These are phyloP conservation scores for Kwoniella mangroviensis DNA, from an alignment of 768 basidiomycete species.

Conservation along the genomic window DNA sequence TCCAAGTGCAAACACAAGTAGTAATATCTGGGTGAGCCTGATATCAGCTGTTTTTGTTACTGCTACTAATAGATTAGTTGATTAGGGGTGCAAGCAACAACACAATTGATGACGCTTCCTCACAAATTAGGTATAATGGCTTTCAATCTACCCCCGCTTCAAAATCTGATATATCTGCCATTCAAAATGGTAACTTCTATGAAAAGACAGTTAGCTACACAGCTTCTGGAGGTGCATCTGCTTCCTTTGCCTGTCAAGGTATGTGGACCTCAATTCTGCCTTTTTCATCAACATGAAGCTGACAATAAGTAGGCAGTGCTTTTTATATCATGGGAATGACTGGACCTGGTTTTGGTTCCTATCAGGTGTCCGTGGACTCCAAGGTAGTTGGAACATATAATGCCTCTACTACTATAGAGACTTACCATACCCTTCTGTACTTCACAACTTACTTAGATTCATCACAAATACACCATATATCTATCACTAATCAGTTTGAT, in stretches of 20 bases:
- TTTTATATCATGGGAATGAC: conserved; percentile 47
- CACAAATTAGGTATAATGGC: conserved; percentile 35
- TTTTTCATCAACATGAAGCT: background rate
- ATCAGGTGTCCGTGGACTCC: conserved; percentile 30
- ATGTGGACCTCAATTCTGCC: background rate
- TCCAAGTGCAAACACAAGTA: conserved; percentile 17
- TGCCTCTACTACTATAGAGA: conserved; percentile 30
- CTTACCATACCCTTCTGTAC: conserved; percentile 40
- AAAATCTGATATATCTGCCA: conserved; percentile 22
- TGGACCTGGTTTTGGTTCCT: conserved; percentile 39
- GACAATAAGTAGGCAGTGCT: conserved; percentile 29
- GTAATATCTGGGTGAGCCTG: conserved; percentile 24
- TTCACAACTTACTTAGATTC: conserved; percentile 31
- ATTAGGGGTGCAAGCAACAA: conserved; percentile 25
- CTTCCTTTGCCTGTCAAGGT: conserved; percentile 33
- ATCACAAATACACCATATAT: conserved; percentile 23
- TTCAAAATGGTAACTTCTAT: conserved; percentile 36
- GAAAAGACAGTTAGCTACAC: conserved; percentile 47
- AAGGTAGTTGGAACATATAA: conserved; percentile 28
- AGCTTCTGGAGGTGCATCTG: conserved; percentile 27
- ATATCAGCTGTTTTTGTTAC: background rate
- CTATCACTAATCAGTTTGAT: conserved; percentile 36
- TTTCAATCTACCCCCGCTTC: conserved; percentile 31
- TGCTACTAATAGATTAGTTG: background rate
- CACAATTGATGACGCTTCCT: conserved; percentile 45